Base-by-base conservation (phyloP, 352 stramenopile species). In the Phytopythium oedochilum region DNA sequence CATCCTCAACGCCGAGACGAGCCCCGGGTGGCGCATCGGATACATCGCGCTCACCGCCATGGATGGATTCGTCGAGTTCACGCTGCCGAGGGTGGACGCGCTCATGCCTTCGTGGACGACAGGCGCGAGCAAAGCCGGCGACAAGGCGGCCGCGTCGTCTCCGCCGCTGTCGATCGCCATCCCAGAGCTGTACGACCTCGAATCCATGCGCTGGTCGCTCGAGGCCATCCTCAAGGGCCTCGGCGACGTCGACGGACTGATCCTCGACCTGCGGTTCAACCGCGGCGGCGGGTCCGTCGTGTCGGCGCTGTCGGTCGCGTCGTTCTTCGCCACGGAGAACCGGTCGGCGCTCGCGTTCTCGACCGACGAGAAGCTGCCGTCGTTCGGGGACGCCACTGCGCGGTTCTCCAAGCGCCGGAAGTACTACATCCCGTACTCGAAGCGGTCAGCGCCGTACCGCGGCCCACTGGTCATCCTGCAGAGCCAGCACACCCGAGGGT, bases 141-240 rank as follows among this genome's bases (percentile, higher is more conserved):
- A n/a, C 7, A 6, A 10, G 40, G 18, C 25, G n/a, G 7, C 20
- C 7, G 34, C 10, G 9, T n/a, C 28, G 22, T 9, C 44, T 3
- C 28, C 49, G 17, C 34, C 49, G 20, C 10, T 75, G 44, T 36
- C 62, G n/a, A 57, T 71, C 39, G 42, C 66, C 0, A 81, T 94
- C 20, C 83, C 83, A 1, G 79, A 92, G 63, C 83, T 89, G 20
- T 94, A 89, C 55, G 83, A 94, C 56, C 54, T 94, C n/a, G 83
- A 94, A 63, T 85, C 81, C 8, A 92, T 94, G 81, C 81, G 81
- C 17, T 94, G 83, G 83, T 86, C 83, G 28, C 60, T 94, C n/a
- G 81, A 94, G 67, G 81, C 83, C 10, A 85, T 94, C 25, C 70
- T 93, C 39, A 61, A 76, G 26, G 73, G 72, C 9, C 60, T 90